phyloP scores from a whole-genome alignment of 139 green algal genomes.

The Ostreobium quekettii region DNA sequence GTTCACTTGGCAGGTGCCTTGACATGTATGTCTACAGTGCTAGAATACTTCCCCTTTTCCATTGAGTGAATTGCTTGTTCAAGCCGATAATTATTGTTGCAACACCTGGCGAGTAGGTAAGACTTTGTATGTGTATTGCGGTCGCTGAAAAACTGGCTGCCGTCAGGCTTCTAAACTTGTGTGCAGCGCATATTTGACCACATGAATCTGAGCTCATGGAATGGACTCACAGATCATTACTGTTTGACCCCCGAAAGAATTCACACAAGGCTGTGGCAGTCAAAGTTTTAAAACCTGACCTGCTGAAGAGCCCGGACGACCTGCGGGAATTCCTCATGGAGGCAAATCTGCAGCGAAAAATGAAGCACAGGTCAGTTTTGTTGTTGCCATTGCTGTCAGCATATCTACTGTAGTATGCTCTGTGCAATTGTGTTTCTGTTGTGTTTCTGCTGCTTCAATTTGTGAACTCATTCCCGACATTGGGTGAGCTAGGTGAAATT shows the following conservation, averaged over 20 bases:
- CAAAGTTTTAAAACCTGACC: conserved; percentile 51
- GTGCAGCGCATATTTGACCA: conserved; percentile 13
- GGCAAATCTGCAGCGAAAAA: conserved; percentile 52
- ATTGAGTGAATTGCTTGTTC: too few relatives aligned
- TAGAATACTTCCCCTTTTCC: too few relatives aligned
- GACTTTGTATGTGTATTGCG: neutral
- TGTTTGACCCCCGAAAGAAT: neutral
- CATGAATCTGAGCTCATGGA: too few relatives aligned
- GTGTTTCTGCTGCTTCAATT: too few relatives aligned
- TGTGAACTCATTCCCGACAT: too few relatives aligned
- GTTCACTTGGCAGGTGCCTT: too few relatives aligned
- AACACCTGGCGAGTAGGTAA: neutral
- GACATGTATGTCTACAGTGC: too few relatives aligned
- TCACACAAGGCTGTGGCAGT: conserved; percentile 37
- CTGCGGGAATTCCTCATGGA: conserved; percentile 57
- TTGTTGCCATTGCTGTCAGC: too few relatives aligned
- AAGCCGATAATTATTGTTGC: neutral
- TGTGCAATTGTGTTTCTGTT: too few relatives aligned
- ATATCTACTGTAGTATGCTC: too few relatives aligned
- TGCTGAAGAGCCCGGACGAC: conserved; percentile 45
- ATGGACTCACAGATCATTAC: too few relatives aligned
- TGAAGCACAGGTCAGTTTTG: conserved; percentile 41
- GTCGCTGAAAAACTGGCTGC: neutral
- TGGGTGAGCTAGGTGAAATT: too few relatives aligned
- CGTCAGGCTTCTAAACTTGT: neutral